phyloP scores from a whole-genome alignment of 75 land plant species.

The Chamaecyparis obtusa region DNA sequence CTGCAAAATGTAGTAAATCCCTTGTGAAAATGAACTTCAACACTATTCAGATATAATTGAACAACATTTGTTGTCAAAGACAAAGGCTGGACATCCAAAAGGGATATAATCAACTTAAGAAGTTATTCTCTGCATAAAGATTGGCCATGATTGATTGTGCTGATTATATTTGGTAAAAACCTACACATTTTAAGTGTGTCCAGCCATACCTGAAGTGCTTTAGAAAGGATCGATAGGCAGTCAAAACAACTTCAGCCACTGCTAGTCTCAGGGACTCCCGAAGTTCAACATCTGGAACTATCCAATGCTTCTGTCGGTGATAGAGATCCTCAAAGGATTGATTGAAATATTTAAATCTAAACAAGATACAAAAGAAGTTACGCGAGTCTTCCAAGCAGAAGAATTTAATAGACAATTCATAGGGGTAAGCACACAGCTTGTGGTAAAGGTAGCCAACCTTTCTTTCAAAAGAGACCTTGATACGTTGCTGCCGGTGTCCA shows the following conservation, averaged over 20 bases:
- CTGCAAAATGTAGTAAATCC: constrained; percentile 6
- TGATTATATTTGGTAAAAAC: not conserved
- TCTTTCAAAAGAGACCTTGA: constrained; percentile 36
- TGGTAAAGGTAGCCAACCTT: constrained; percentile 18
- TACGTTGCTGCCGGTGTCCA: constrained; percentile 33
- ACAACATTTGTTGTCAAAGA: not conserved
- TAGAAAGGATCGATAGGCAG: constrained; percentile 39
- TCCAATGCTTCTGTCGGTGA: constrained; percentile 43
- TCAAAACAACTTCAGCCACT: constrained; percentile 38
- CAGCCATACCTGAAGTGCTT: constrained; percentile 19
- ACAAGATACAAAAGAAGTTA: not conserved
- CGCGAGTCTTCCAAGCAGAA: not conserved
- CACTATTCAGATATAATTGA: not conserved
- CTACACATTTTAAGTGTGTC: not conserved
- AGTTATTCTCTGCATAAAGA: not conserved
- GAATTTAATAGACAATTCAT: not conserved
- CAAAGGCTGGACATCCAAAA: not conserved
- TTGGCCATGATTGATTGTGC: too few species aligned
- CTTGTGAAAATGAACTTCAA: not conserved
- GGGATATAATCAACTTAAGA: not conserved
- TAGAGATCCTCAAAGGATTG: constrained; percentile 33
- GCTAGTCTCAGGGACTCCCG: constrained; percentile 42
- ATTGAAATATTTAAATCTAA: constrained; percentile 42
- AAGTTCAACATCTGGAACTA: constrained; percentile 38
- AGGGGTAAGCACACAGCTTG: not conserved